phyloP scores from a whole-genome alignment of 2,329 filamentous ascomycete species.

The Ascochyta pisi region DNA sequence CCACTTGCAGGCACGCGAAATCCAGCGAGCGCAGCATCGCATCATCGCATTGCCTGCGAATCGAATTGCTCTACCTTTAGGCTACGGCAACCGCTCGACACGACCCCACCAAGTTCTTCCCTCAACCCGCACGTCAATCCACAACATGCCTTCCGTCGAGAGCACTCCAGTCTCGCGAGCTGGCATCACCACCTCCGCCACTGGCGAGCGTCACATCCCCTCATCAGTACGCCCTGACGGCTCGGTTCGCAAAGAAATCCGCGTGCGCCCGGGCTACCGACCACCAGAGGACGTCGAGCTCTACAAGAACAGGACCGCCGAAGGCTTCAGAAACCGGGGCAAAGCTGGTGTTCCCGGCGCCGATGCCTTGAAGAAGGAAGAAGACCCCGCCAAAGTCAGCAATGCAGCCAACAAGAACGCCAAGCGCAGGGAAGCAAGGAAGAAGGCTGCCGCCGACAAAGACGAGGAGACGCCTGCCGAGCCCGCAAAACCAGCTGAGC shows the following conservation, averaged over 20 bases:
- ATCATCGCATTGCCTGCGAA: too few species aligned
- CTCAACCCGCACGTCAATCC: background rate
- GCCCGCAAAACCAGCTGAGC: conserved; percentile 18
- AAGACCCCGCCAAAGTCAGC: conserved; percentile 59
- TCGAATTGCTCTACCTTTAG: background rate
- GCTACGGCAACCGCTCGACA: background rate
- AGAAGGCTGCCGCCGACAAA: conserved; percentile 57
- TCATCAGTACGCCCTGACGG: conserved; percentile 87
- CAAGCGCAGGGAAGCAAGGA: conserved; percentile 73
- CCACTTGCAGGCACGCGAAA: background rate
- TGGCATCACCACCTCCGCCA: conserved; percentile 72
- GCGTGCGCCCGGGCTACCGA: conserved; percentile 89
- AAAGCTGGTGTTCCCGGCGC: conserved; percentile 77
- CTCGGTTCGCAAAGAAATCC: conserved; percentile 90
- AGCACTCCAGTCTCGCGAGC: conserved; percentile 48
- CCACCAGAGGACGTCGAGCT: conserved; percentile 95
- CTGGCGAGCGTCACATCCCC: conserved; percentile 87
- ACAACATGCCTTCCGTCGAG: conserved; percentile 43
- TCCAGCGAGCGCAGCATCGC: background rate
- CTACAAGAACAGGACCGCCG: conserved; percentile 91
- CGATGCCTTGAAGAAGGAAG: conserved; percentile 55
- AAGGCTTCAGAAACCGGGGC: conserved; percentile 79
- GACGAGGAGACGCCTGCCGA: conserved; percentile 46
- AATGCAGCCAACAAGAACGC: conserved; percentile 79
- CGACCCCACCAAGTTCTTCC: background rate